Evolutionary conservation across 2,329 filamentous ascomycete species (phyloP).

Genomic region (Paradendryphiella salina): DNA sequence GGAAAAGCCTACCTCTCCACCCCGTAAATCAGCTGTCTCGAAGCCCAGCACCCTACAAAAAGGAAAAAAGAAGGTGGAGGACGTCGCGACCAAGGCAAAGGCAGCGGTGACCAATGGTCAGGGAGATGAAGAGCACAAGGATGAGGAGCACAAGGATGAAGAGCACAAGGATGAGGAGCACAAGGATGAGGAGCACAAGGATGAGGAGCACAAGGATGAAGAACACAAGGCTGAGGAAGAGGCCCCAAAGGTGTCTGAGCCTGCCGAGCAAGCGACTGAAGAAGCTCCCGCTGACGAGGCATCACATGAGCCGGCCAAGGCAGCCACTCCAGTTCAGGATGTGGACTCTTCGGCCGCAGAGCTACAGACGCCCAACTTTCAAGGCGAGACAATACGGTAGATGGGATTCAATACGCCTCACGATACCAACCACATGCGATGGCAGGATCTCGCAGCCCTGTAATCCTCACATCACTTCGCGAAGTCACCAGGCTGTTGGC

Average conservation of each 20-base stretch:
- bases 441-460: neutral
- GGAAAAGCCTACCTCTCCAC: slow-evolving; percentile 40
- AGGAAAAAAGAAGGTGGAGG: slow-evolving; percentile 45
- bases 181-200: slow-evolving; percentile 14
- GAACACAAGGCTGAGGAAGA: slow-evolving; percentile 22
- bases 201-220: slow-evolving; percentile 17
- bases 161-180: no score
- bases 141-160: no score
- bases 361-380: slow-evolving; percentile 29
- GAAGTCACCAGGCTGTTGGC: neutral
- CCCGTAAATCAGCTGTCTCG: slow-evolving; percentile 35
- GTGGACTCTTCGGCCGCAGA: slow-evolving; percentile 29
- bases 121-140: neutral
- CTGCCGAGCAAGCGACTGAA: slow-evolving; percentile 10
- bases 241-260: slow-evolving; percentile 13
- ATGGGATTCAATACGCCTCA: neutral
- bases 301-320: slow-evolving; percentile 10
- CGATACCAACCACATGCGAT: neutral
- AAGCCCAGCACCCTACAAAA: slow-evolving; percentile 36
- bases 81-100: slow-evolving; percentile 42
- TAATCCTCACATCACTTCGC: neutral
- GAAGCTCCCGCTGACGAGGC: slow-evolving; percentile 7
- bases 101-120: slow-evolving; percentile 38
- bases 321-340: slow-evolving; percentile 23
- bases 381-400: slow-evolving; percentile 32